These are phyloP conservation scores for Xylariaceae sp. DNA, from an alignment of 2,329 filamentous ascomycete genomes.

Conservation along the genomic window DNA sequence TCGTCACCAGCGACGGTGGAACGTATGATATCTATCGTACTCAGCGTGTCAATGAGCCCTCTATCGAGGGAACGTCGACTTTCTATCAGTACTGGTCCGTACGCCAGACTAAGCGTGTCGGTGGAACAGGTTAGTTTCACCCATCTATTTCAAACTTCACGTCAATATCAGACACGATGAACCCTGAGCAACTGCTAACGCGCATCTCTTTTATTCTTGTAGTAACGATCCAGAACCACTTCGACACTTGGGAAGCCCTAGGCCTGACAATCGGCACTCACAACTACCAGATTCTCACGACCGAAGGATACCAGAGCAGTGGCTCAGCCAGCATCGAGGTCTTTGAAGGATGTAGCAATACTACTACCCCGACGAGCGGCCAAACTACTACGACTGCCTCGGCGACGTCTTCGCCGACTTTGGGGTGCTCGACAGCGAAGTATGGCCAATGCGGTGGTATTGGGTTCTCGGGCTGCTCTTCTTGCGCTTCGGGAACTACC, in stretches of 20 bases:
- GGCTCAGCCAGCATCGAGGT: slow-evolving; percentile 16
- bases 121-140: slow-evolving; percentile 18
- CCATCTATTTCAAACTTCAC: neutral
- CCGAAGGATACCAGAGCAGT: slow-evolving; percentile 33
- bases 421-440: neutral
- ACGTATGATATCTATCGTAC: slow-evolving; percentile 35
- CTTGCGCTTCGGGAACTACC: neutral
- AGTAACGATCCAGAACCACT: slow-evolving; percentile 31
- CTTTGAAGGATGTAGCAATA: neutral
- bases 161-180: neutral
- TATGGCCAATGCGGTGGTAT: neutral
- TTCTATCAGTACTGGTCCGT: slow-evolving; percentile 51
- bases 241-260: slow-evolving; percentile 27
- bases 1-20: slow-evolving; percentile 31
- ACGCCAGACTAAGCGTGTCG: slow-evolving; percentile 40
- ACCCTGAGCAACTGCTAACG: slow-evolving; percentile 12
- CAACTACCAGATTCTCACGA: slow-evolving; percentile 33
- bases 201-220: neutral
- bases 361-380: neutral
- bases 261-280: slow-evolving; percentile 28
- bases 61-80: slow-evolving; percentile 43
- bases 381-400: neutral
- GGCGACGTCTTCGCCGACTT: neutral
- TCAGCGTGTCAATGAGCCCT: slow-evolving; percentile 37
- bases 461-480: neutral